phyloP scores from a whole-genome alignment of 768 basidiomycete species.

The Tephrocybe sp. region DNA sequence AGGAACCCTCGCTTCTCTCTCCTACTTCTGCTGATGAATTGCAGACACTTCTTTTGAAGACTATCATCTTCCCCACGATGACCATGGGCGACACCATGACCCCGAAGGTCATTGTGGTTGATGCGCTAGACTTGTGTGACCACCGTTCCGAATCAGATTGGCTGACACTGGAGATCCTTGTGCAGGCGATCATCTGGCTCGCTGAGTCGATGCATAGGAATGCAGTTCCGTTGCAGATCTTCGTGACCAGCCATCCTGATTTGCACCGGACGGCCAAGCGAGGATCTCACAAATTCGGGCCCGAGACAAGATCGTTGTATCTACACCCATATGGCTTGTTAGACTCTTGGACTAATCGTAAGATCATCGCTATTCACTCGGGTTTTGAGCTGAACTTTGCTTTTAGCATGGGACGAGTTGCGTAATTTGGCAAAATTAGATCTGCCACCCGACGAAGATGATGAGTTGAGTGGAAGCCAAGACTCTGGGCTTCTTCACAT shows the following conservation, averaged over 20 bases:
- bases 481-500: background rate
- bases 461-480: background rate
- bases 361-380: background rate
- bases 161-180: constrained; percentile 15
- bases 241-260: constrained; percentile 13
- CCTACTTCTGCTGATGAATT: constrained; percentile 16
- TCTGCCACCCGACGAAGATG: background rate
- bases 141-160: constrained; percentile 6
- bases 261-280: constrained; percentile 14
- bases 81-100: constrained; percentile 8
- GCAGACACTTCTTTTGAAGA: constrained; percentile 13
- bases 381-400: background rate
- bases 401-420: constrained; percentile 15
- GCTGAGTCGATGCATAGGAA: constrained; percentile 17
- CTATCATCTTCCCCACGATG: constrained; percentile 16
- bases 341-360: constrained; percentile 16
- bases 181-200: constrained; percentile 17
- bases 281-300: constrained; percentile 13
- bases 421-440: background rate
- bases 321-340: constrained; percentile 13
- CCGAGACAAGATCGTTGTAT: constrained; percentile 12
- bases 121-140: constrained; percentile 13
- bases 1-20: constrained; percentile 12
- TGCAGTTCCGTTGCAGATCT: constrained; percentile 15
- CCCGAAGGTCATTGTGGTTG: constrained; percentile 17